Base-by-base conservation (phyloP, 2,329 filamentous ascomycete genomes). In the Allantophomopsis cytisporea region DNA sequence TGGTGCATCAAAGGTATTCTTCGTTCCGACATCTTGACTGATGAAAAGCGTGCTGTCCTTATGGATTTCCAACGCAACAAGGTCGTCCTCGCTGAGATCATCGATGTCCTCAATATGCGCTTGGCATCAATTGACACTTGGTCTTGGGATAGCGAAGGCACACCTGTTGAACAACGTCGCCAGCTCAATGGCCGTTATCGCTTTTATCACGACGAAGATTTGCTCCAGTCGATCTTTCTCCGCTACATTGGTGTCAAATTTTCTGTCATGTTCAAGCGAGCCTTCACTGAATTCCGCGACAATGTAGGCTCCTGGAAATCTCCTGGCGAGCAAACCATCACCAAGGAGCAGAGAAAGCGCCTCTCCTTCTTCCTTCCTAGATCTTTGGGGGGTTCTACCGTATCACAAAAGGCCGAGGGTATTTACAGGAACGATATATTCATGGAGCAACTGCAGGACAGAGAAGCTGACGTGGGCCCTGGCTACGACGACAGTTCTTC, bases 181-280 rank as follows among this genome's bases (percentile, higher is more conserved):
- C 66, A 72, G 38, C 50, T 75, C 30, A 74, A 72, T 45, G 69
- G 69, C 3, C 69, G 71, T 43, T 78, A 77, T 49, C 61, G 72
- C 2, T 66, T 76, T 18, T 74, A 65, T 48, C 71, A 73, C 60
- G 69, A 76, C 37, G 69, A 72, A 46, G 73, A 78, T 43, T 58
- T 73, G 21, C 60, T 73, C 4, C 66, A 74, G 43, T 61, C 66
- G 2, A 61, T 75, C 13, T 57, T 75, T 10, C 51, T 74, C 2
- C 66, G 73, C 14, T 70, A 66, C 43, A 58, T 75, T 31, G 71
- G 70, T 2, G 52, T 66, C 4, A 60, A 59, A 38, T 73, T 68
- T 64, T 60, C 63, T 2, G 60, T 67, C 5, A 49, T 57, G 16
- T 57, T 73, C 43, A 65, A 63, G 32, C 28, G 44, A 2, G 51